Evolutionary conservation across 805 yeast genomes (phyloP), one percentile per base, ranked within the genome.

Genomic region (Metschnikowia aberdeeniae): DNA sequence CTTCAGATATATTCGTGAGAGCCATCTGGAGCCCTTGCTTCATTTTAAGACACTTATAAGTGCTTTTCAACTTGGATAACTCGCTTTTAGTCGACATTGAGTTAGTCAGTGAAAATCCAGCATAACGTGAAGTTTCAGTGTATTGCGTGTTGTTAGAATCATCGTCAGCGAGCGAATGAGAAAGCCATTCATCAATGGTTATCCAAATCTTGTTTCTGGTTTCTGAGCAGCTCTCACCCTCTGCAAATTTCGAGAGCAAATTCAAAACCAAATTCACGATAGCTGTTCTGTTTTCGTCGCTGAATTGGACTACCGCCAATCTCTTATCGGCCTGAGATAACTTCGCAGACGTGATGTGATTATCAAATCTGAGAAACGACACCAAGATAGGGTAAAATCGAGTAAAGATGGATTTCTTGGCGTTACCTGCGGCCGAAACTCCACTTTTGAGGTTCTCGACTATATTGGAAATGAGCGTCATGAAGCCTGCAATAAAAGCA

Each of bases 171-270:
- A 51, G 52, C 13, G 61, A 56, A 37, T 68, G 72, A 52, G 82
- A 84, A 6, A 87, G 65, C 86, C 95, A 84, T 3, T 71, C 61
- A 55, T 89, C 96, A 6, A 89, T 49, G 6, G 75, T 63, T n/a
- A 63, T 64, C 96, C 96, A 89, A 12, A 86, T 70, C 34, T 67
- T 68, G 20, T 64, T 58, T 51, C 82, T 75, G 24, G 75, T 48
- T 5, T 50, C 50, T 10, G 57, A 47, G 19, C 58, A 56, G 1
- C 57, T 52, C 26, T 58, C 60, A n/a, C 67, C 65, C 12, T 76
- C 74, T 5, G 82, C 81, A 37, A 89, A 70, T 63, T 57, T 62
- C 7, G 58, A 53, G 35, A 89, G 60, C 0, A 83, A 80, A 35
- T 73, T 70, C 30, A 90, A 66, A 36, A 70, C 49, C 39, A 70